A percentile compares a stretch with the other conserved stretches of the same genome.
Evolutionary conservation across 1,139 yeast genomes (phyloP).

Genomic region (Suhomyces coccinellae): DNA sequence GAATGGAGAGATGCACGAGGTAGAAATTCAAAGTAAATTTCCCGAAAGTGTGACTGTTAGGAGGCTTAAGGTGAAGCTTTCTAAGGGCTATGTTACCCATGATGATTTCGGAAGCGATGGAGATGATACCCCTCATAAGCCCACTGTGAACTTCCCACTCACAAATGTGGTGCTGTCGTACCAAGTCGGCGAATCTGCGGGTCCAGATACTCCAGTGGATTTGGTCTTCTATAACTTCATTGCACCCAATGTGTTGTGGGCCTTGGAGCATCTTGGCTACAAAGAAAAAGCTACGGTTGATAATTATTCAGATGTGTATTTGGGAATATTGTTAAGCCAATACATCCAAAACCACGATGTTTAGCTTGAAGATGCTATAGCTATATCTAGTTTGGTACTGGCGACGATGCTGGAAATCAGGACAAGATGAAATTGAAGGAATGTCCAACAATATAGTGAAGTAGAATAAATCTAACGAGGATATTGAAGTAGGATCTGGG

Average conservation of each 20-base stretch:
- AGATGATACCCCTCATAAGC: conserved; percentile 81
- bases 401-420: no score
- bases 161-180: conserved; percentile 75
- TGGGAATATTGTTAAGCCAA: conserved; percentile 36
- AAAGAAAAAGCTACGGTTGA: conserved; percentile 17
- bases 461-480: no score
- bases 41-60: no score
- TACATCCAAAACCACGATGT: conserved; percentile 21
- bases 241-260: conserved; percentile 59
- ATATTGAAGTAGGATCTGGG: no score
- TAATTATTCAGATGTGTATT: conserved; percentile 34
- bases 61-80: conserved; percentile 17
- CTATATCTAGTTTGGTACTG: no score
- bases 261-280: conserved; percentile 43
- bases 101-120: conserved; percentile 87
- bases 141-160: conserved; percentile 56
- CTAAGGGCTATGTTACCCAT: conserved; percentile 72
- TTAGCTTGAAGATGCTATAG: background rate
- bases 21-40: background rate
- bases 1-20: background rate
- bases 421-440: no score
- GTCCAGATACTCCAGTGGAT: conserved; percentile 47
- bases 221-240: conserved; percentile 79
- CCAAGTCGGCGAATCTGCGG: conserved; percentile 21
- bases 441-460: no score